Base-by-base conservation (phyloP, 768 basidiomycete species). In the Pleurotus platypus region DNA sequence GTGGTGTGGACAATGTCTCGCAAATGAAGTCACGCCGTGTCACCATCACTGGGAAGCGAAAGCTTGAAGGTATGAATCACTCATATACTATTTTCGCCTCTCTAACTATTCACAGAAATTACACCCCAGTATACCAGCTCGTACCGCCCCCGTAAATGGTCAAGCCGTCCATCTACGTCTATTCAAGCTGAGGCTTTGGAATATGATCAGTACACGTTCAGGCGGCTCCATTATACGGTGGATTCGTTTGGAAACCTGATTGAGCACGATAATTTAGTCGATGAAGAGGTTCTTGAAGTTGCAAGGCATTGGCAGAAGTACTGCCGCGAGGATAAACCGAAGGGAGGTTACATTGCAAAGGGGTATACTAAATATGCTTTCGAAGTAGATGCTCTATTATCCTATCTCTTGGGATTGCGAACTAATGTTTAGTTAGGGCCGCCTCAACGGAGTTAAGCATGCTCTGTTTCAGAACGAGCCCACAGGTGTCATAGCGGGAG, bases 331-430 rank as follows among this genome's bases (percentile, higher is more conserved):
- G 50, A 16, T 15, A 46, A 57, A 15, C 50, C 49, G 3, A 5
- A 30, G 15, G 50, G 49, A n/a, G 62, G 58, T 27, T 62, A 62
- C 50, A 27, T 63, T 51, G 27, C 55, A 0, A 58, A 51, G 18
- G 62, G 62, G 12, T 45, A 58, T 7, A 51, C 49, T 27, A 65
- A 65, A 20, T 61, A 43, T 59, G 61, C 49, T 0, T 65, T 60
- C 16, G 24, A 7, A 1, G 63, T 57, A 26, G 45, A 60, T 20
- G 40, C 5, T 46, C 11, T n/a, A n/a, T 22, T n/a, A 46, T 46
- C 18, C 18, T 3, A 46, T 24, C 24, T 24, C 4, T 24, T 5
- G 5, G 24, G 24, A 24, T 24, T 3, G 3, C 4, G 24, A 24
- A 24, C 24, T 24, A 24, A 24, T 54, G n/a, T 43, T 49, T n/a